Percentiles rank a stretch among this genome's conserved stretches.
phyloP scores from a whole-genome alignment of 2,329 filamentous ascomycete genomes.

The Fusarium sp. region DNA sequence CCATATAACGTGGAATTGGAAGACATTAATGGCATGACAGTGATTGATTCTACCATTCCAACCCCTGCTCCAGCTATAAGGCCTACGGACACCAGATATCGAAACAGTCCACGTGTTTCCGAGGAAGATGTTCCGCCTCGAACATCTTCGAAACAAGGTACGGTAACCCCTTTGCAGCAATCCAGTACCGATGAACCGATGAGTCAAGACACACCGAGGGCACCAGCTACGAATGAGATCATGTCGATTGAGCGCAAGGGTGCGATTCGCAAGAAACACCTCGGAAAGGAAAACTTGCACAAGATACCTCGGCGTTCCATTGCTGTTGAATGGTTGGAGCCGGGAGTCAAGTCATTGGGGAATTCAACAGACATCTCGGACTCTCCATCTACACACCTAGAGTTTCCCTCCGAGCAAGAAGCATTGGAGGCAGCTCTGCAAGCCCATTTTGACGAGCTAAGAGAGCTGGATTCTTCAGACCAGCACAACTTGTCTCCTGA shows the following conservation, averaged over 20 bases:
- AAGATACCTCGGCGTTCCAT: conserved; percentile 7
- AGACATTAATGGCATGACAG: background rate
- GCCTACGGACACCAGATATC: background rate
- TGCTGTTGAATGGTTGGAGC: conserved; percentile 24
- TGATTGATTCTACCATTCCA: background rate
- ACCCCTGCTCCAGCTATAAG: background rate
- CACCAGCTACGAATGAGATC: background rate
- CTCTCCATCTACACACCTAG: conserved; percentile 4
- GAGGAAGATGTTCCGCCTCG: conserved; percentile 44
- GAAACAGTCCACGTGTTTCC: conserved; percentile 32
- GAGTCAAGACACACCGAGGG: background rate
- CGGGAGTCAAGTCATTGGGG: background rate
- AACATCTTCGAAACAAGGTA: conserved; percentile 43
- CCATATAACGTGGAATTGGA: background rate
- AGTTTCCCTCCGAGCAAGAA: conserved; percentile 29
- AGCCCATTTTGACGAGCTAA: conserved; percentile 32
- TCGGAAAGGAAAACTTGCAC: conserved; percentile 6
- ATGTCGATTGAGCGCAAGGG: conserved; percentile 32
- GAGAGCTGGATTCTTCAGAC: conserved; percentile 14
- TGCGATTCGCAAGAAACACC: conserved; percentile 33
- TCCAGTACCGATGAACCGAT: background rate
- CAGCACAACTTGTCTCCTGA: background rate
- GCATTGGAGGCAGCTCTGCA: conserved; percentile 35
- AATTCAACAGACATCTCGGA: background rate
- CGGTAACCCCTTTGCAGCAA: background rate